Base-by-base conservation (phyloP, 352 stramenopile species). In the Blastocystis sp. region DNA sequence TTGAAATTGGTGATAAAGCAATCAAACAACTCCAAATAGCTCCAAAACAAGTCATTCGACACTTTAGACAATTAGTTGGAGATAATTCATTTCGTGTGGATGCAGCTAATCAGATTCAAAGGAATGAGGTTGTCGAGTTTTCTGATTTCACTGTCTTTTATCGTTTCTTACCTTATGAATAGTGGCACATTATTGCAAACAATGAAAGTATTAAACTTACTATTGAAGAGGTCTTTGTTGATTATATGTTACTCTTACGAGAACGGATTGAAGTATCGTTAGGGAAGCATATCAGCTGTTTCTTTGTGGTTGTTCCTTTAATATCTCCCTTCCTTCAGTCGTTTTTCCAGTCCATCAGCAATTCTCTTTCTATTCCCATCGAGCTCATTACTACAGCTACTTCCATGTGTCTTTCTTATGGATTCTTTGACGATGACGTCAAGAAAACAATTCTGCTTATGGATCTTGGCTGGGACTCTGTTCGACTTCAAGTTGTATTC, bases 21-120 rank as follows among this genome's bases (percentile, higher is more conserved):
- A 67, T 83, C 24, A 27, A 65, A 16, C 9, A 35, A 5, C 51
- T 83, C 5, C 51, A 51, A 1, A 65, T 43, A 42, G 11, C 71
- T 65, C 71, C 71, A 1, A 83, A 83, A 37, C 71, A 83, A 66
- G 71, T 83, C 16, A 67, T 83, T 46, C 42, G 14, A 27, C 58
- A 83, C 32, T 83, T 83, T 42, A 52, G 43, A 49, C 51, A 43
- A 54, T 3, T 83, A 2, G 27, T 83, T 16, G 16, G 21, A 35
- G 51, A 63, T 32, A 21, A 77, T 46, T 35, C 35, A 4, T 58
- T 56, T 24, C 6, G 11, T 21, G 43, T 21, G 1, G 65, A 77
- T 32, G 37, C 43, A 21, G 43, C 56, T 51, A 49, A 19, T n/a
- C 27, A 51, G 29, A 58, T 58, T 54, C n/a, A n/a, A 19, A 35